Evolutionary conservation across 2,329 filamentous ascomycete genomes (phyloP), one percentile per base, ranked within the genome.

Genomic region (Pyrenochaeta sp.): DNA sequence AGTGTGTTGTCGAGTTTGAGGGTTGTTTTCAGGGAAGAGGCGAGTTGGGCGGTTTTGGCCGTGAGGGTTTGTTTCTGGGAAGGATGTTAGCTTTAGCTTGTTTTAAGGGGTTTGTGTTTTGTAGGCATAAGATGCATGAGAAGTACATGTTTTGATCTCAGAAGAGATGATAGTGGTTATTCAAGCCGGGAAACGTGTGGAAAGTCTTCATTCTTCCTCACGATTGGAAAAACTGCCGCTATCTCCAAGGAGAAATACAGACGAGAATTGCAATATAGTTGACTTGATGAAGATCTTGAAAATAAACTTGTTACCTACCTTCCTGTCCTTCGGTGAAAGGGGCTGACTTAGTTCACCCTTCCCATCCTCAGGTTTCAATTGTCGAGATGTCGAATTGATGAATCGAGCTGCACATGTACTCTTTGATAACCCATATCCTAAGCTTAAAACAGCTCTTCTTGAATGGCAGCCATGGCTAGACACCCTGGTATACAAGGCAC

Each of bases 1-100:
- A n/a, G n/a, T n/a, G n/a, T n/a, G n/a, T 53, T 58, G 47, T 62
- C 54, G 35, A 68, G 50, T 35, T 61, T 65, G 35, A 69, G 51
- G 13, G 57, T 65, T 7, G 63, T 55, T 26, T 65, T 66, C 6
- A 69, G 45, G 17, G 63, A 64, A 47, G 55, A 42, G 13, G 61
- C 51, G 10, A 66, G 53, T 30, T 52, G 61, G 22, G 60, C 38
- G 14, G 60, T 53, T 6, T 58, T 31, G 19, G 55, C 48, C 6
- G 48, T 31, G 9, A 26, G 20, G 26, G 19, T 9, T 20, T 31
- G 45, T 18, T 44, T 38, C 51, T 37, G 15, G 6, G 6, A 7
- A 14, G 15, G 7, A 3, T n/a, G 38, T 59, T 22, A 53, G 49
- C 27, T 28, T 35, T 9, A 3, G 17, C 2, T 19, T 3, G 11